A percentile compares a stretch with the other conserved stretches of the same genome.
Conservation (phyloP, 2,329 filamentous ascomycete genomes). For the Neophaeococcomyces mojaviensis region DNA sequence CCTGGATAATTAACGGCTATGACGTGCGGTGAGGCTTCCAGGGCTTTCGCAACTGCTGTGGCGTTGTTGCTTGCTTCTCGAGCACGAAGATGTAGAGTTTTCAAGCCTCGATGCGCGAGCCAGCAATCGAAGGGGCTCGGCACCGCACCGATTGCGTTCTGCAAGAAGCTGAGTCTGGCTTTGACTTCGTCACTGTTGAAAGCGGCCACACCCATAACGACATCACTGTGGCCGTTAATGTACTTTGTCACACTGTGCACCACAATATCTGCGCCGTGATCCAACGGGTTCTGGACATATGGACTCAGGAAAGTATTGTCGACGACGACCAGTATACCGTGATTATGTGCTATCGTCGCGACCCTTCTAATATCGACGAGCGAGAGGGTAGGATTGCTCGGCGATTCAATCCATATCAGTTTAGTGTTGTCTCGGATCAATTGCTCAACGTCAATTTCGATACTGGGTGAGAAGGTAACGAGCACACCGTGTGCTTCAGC, state of each 20-base stretch:
- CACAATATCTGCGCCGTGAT: conserved; percentile 92
- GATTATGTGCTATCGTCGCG: conserved; percentile 71
- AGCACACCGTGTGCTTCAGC: conserved; percentile 88
- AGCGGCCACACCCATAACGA: conserved; percentile 93
- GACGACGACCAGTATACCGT: conserved; percentile 91
- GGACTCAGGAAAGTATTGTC: conserved; percentile 98
- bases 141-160: conserved; percentile 94
- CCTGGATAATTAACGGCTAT: conserved; percentile 93
- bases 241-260: conserved; percentile 98
- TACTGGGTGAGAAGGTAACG: conserved; percentile 88
- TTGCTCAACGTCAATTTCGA: conserved; percentile 77
- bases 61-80: conserved; percentile 80
- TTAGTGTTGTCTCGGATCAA: conserved; percentile 81
- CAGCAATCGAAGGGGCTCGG: conserved; percentile 94
- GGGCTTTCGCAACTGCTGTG: conserved; percentile 63
- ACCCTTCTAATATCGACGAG: conserved; percentile 90
- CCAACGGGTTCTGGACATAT: conserved; percentile 92
- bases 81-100: conserved; percentile 90
- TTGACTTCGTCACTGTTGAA: conserved; percentile 81
- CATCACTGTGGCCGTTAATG: conserved; percentile 94
- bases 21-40: conserved; percentile 74
- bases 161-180: conserved; percentile 75
- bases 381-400: conserved; percentile 87
- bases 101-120: conserved; percentile 93
- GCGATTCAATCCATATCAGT: conserved; percentile 93